Base-by-base conservation (phyloP, 75 land plant species). In the Pinus tabuliformis region DNA sequence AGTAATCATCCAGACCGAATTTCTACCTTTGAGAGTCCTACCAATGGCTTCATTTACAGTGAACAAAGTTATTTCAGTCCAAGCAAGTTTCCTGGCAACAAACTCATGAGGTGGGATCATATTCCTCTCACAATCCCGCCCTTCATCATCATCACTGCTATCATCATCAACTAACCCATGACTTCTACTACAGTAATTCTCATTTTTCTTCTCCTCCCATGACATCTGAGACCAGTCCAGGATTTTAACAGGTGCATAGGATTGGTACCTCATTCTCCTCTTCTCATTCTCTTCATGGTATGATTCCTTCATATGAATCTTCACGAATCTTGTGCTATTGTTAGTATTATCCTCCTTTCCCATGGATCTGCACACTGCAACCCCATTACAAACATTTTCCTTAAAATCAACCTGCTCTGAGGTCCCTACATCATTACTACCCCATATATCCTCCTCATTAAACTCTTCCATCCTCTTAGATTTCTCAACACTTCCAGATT, bases 21-120 rank as follows among this genome's bases (percentile, higher is more conserved):
- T 94, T 62, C 96, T 80, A 4, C 96, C 94, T 62, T 93, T 93
- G 56, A 93, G 78, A 0, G 96, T 93, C 66, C 96, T 86, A n/a
- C 96, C 96, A 30, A 72, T 87, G 1, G 94, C 96, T 81, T 93
- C 96, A 57, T 80, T 80, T 5, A 93, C 89, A 20, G 96, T 91
- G 45, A 86, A 93, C 1, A 94, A 78, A 4, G 89, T 82, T 28
- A 78, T 83, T 30, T 87, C 84, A 76, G 81, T 86, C 73, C 79
- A 37, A 1, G 91, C 91, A 42, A 86, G 78, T 73, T 88, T 84
- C 58, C 85, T 82, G 3, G 88, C 89, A 68, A 91, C 60, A 30
- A 87, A 72, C 72, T 87, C 89, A 72, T 93, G 96, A 11, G 96
- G 96, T 9, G 94, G 96, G 30, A 91, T 63, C 87, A 81, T 77